A percentile compares a stretch with the other conserved stretches of the same genome.
Conservation (phyloP, 2,329 filamentous ascomycete genomes). For the Rutstroemia sp. region DNA sequence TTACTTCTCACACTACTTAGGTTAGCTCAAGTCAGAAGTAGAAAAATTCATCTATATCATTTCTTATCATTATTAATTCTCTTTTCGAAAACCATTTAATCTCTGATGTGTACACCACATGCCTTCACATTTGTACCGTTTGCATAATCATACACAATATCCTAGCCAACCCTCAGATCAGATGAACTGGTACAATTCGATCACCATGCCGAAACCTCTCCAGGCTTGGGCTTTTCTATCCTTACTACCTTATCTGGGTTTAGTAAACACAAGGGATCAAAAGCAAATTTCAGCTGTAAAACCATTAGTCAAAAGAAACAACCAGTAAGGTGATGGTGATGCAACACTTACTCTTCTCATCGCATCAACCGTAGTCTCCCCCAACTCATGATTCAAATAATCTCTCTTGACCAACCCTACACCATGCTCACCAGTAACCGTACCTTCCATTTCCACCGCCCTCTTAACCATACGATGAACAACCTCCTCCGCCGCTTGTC, state of each 20-base stretch:
- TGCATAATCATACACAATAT: neutral
- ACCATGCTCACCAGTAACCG: conserved; percentile 79
- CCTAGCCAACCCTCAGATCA: neutral
- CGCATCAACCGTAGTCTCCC: conserved; percentile 65
- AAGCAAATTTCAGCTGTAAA: conserved; percentile 65
- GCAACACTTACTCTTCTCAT: conserved; percentile 65
- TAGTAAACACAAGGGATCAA: conserved; percentile 62
- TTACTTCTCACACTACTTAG: too few relatives aligned
- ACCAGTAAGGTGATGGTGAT: neutral
- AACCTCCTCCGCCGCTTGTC: conserved; percentile 58
- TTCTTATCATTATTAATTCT: too few relatives aligned
- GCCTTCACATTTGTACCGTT: too few relatives aligned
- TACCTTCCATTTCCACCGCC: conserved; percentile 78
- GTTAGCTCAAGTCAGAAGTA: too few relatives aligned
- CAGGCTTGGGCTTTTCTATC: conserved; percentile 46
- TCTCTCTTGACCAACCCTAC: conserved; percentile 80
- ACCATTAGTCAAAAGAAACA: conserved; percentile 2
- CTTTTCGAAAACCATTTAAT: too few relatives aligned
- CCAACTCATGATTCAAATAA: conserved; percentile 72
- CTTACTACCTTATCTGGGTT: conserved; percentile 65
- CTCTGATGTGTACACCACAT: too few relatives aligned
- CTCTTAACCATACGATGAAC: conserved; percentile 82
- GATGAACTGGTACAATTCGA: neutral
- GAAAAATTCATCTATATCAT: too few relatives aligned
- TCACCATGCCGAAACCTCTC: conserved; percentile 40